Evolutionary conservation across 2,329 filamentous ascomycete species (phyloP).

Genomic region (Macrophomina tecta): DNA sequence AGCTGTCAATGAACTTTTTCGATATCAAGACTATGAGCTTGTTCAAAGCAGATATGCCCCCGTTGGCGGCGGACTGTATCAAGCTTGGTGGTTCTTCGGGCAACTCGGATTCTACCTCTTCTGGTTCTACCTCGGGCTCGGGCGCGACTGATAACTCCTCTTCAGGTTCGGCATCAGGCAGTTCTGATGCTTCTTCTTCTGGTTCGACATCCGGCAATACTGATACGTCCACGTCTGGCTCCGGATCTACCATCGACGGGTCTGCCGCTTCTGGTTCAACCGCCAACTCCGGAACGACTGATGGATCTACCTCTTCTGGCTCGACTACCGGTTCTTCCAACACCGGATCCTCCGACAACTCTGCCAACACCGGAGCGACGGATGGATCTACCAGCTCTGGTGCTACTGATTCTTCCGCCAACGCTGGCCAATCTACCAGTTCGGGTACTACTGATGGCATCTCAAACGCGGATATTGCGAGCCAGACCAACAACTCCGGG

Average conservation of each 20-base stretch:
- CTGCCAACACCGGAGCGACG: background rate
- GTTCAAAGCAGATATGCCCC: background rate
- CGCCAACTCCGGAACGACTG: background rate
- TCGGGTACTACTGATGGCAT: background rate
- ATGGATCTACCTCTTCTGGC: background rate
- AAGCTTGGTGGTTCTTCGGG: background rate
- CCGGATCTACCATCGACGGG: background rate
- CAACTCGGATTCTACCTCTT: background rate
- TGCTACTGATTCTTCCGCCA: background rate
- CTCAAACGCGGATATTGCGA: background rate
- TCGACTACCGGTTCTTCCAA: background rate
- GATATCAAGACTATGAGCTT: background rate
- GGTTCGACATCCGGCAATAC: background rate
- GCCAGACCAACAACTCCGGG: background rate
- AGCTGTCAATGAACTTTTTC: slow-evolving; percentile 19
- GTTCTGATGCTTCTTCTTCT: background rate
- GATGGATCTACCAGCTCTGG: background rate
- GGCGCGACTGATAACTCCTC: background rate
- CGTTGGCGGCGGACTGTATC: background rate
- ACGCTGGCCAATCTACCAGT: background rate
- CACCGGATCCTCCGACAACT: background rate
- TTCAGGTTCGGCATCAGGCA: background rate
- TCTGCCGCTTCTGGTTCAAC: background rate
- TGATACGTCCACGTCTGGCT: background rate
- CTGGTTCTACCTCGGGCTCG: background rate